phyloP scores from a whole-genome alignment of 805 yeast genomes.

The Yarrowia sp. region DNA sequence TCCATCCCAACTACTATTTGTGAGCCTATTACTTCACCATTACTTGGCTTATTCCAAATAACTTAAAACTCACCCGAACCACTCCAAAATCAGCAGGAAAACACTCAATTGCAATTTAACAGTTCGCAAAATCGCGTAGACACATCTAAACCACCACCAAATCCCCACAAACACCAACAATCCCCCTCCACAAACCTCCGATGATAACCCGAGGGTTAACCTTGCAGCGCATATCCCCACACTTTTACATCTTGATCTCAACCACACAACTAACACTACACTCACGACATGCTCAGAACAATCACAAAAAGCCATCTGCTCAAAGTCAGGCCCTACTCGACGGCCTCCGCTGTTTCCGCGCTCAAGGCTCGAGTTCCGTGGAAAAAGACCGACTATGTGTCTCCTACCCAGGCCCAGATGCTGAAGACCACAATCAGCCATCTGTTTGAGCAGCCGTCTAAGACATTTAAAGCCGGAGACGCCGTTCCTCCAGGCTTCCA shows the following conservation, averaged over 20 bases:
- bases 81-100: too few species aligned
- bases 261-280: background rate
- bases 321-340: background rate
- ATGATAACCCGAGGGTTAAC: background rate
- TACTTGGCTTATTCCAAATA: too few species aligned
- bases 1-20: too few species aligned
- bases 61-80: too few species aligned
- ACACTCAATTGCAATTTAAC: too few species aligned
- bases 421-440: slow-evolving; percentile 38
- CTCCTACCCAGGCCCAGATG: slow-evolving; percentile 35
- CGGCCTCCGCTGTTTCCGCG: background rate
- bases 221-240: slow-evolving; percentile 20
- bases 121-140: too few species aligned
- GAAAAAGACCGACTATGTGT: slow-evolving; percentile 35
- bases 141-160: background rate
- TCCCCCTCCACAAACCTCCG: background rate
- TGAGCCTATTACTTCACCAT: too few species aligned
- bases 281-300: background rate
- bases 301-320: too few species aligned
- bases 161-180: too few species aligned
- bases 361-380: slow-evolving; percentile 32
- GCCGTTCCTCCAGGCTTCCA: slow-evolving; percentile 53
- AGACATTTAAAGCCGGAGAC: slow-evolving; percentile 29
- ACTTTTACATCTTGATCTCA: background rate
- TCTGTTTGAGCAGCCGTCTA: slow-evolving; percentile 28